Evolutionary conservation across 345 rosid genomes (phyloP).

Genomic region (sweet orange (Citrus sinensis)): DVS_A1.0 CM039162.1:7767001-7767500

Average conservation of each 20-base stretch:
- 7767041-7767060: too few relatives aligned
- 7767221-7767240: conserved; percentile 53
- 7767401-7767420: conserved; percentile 82
- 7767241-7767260: conserved; percentile 58
- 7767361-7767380: conserved; percentile 83
- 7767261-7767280: conserved; percentile 45
- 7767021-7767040: too few relatives aligned
- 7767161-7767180: conserved; percentile 22
- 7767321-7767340: conserved; percentile 70
- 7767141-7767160: neutral
- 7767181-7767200: conserved; percentile 50
- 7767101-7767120: neutral
- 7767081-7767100: too few relatives aligned
- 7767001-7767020: too few relatives aligned
- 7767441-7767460: conserved; percentile 93
- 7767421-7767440: conserved; percentile 82
- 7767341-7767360: conserved; percentile 61
- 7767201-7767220: conserved; percentile 51
- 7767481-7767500: neutral
- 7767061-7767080: too few relatives aligned
- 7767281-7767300: conserved; percentile 67
- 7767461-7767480: conserved; percentile 68
- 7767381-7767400: conserved; percentile 75
- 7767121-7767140: neutral
- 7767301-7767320: conserved; percentile 88